Evolutionary conservation across 352 stramenopile genomes (phyloP), one percentile per base, ranked within the genome.

Genomic region (Pythium coloratum): DNA sequence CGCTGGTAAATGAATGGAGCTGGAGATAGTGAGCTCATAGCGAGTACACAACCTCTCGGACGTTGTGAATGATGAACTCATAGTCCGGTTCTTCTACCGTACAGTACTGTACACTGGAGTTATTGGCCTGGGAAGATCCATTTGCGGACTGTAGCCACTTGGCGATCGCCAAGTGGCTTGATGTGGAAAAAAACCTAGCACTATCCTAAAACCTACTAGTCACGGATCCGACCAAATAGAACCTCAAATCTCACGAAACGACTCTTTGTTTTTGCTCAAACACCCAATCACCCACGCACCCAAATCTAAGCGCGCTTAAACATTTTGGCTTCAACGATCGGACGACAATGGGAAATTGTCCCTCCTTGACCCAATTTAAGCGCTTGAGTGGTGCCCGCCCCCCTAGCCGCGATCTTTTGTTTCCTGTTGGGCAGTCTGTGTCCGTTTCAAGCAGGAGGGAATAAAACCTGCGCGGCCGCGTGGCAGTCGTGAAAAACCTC

Each of bases 401-500:
- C 53, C 59, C 42, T 55, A 63, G 26, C 26, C 60, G 60, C 66
- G 66, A 72, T 72, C 66, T 72, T 71, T 67, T 34, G 47, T 55
- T 50, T 47, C 54, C 24, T 47, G 28, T 66, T 60, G 36, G 28
- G 30, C 57, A 20, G 26, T 63, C 46, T 72, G 47, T 50, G 47
- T 69, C 59, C 53, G 66, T 72, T 72, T 67, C 65, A 71, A 16
- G n/a, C 16, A 20, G 5, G 6, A 16, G 9, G 6, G 30, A 51
- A 53, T 49, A 71, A 71, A 71, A 71, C 40, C 65, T 47, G 38
- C 50, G 26, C 30, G 14, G 65, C 66, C 66, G 66, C 66, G 66
- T 72, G 66, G 66, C 66, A 72, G 16, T 12, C 26, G 46, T 28
- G 55, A 69, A 72, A 72, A 72, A 72, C 66, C 66, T 72, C 55